These are phyloP conservation scores for Phaeoacremonium minimum DNA, from an alignment of 2,329 filamentous ascomycete species.

Conservation along the genomic window DNA sequence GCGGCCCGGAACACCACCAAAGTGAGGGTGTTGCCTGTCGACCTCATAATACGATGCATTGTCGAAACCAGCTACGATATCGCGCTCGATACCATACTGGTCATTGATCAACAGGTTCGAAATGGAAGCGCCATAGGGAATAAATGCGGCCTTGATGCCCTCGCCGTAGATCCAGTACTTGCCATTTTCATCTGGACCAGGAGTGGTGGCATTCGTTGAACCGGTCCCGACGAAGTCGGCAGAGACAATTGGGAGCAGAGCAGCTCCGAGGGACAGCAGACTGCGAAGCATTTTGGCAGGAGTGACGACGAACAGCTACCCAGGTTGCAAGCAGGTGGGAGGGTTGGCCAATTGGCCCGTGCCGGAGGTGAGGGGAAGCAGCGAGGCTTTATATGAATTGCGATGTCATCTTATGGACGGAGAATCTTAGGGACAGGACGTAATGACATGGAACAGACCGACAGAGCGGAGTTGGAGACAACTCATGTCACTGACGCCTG, in stretches of 20 bases:
- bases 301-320: neutral
- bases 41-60: constrained; percentile 67
- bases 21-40: constrained; percentile 64
- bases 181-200: constrained; percentile 50
- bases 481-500: too few species aligned
- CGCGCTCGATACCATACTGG: constrained; percentile 62
- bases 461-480: too few species aligned
- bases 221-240: constrained; percentile 17
- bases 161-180: constrained; percentile 70
- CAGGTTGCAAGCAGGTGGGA: too few species aligned
- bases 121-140: constrained; percentile 71
- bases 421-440: too few species aligned
- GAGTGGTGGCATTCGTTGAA: constrained; percentile 12
- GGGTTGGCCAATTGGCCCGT: too few species aligned
- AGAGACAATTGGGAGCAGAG: constrained; percentile 23
- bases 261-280: constrained; percentile 15
- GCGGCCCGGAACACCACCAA: constrained; percentile 68
- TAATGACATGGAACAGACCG: too few species aligned
- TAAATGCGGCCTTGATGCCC: constrained; percentile 64
- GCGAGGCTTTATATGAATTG: too few species aligned
- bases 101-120: constrained; percentile 69
- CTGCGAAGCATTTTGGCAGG: constrained; percentile 6
- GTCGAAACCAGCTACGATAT: constrained; percentile 71
- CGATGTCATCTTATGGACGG: too few species aligned
- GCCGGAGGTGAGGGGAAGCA: too few species aligned